Conservation (phyloP, 768 basidiomycete species). For the Terana coerulea region DNA sequence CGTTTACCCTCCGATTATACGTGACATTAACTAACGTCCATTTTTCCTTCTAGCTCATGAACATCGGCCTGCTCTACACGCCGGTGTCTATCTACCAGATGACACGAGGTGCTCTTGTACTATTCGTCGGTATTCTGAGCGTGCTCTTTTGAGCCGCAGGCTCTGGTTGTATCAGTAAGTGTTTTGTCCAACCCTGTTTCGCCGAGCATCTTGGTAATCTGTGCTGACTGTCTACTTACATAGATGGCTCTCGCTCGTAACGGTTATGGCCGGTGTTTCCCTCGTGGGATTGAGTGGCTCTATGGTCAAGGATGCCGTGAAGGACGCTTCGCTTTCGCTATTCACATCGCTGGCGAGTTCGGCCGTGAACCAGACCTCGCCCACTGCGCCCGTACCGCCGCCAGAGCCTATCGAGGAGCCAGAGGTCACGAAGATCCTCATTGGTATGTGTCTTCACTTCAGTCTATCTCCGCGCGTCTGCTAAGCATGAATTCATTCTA, state of each 20-base stretch:
- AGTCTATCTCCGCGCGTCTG: neutral
- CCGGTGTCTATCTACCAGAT: slow-evolving; percentile 98
- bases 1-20: neutral
- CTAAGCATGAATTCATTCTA: slow-evolving; percentile 22
- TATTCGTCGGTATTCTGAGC: slow-evolving; percentile 89
- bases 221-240: slow-evolving; percentile 7
- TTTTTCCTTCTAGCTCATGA: slow-evolving; percentile 63
- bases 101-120: slow-evolving; percentile 88
- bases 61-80: slow-evolving; percentile 90
- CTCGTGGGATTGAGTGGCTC: slow-evolving; percentile 89
- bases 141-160: slow-evolving; percentile 85
- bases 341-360: slow-evolving; percentile 24
- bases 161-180: slow-evolving; percentile 83
- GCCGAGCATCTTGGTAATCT: neutral
- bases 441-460: slow-evolving; percentile 49
- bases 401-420: slow-evolving; percentile 49
- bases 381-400: slow-evolving; percentile 30
- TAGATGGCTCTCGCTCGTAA: slow-evolving; percentile 87
- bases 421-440: slow-evolving; percentile 65
- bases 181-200: slow-evolving; percentile 11
- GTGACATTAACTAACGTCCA: no score
- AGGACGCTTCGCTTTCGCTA: slow-evolving; percentile 35
- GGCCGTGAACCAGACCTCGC: neutral
- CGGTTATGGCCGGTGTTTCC: slow-evolving; percentile 82
- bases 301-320: slow-evolving; percentile 71